phyloP scores from a whole-genome alignment of 306 rosid species.

The Astragalus membranaceus region DNA sequence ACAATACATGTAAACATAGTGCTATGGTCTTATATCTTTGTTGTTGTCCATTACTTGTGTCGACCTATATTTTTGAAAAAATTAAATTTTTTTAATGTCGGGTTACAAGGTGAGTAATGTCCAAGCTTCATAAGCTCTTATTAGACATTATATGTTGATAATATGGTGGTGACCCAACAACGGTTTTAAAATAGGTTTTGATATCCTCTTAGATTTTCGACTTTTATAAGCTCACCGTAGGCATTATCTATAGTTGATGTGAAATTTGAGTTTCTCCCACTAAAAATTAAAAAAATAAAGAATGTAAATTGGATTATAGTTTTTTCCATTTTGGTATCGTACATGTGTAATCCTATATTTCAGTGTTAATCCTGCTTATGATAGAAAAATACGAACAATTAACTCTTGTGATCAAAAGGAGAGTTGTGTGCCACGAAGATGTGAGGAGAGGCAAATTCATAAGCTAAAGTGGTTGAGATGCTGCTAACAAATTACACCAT shows the following conservation, averaged over 20 bases:
- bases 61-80: neutral
- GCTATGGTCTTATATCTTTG: neutral
- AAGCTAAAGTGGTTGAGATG: constrained; percentile 10
- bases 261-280: too few relatives aligned
- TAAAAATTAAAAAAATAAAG: neutral
- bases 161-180: too few relatives aligned
- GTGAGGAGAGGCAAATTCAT: neutral
- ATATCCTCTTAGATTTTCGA: too few relatives aligned
- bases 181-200: too few relatives aligned
- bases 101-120: too few relatives aligned
- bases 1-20: neutral
- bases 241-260: too few relatives aligned
- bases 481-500: neutral
- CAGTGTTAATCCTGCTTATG: constrained; percentile 4
- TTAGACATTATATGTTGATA: too few relatives aligned
- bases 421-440: constrained; percentile 5
- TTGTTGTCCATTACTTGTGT: neutral
- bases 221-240: too few relatives aligned
- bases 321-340: constrained; percentile 14
- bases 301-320: neutral
- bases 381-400: constrained; percentile 3
- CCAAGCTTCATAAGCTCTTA: too few relatives aligned
- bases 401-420: constrained; percentile 10
- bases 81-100: neutral
- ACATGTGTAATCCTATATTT: constrained; percentile 17